Evolutionary conservation across 208 protist genomes (phyloP).

Genomic region (Herpetomonas samuelpessoai): DNA sequence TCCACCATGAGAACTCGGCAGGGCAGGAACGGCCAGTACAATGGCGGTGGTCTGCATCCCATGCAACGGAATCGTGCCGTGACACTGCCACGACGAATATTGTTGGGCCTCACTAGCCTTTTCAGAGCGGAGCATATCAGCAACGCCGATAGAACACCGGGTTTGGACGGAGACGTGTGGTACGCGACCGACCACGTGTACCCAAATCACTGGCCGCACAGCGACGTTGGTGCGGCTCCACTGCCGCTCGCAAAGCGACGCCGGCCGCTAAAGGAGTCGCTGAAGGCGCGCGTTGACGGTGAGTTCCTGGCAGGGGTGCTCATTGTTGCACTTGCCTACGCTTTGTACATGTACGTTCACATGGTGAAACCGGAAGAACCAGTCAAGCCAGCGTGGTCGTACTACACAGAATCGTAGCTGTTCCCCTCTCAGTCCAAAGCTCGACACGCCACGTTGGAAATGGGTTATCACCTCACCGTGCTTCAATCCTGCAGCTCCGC

Average conservation of each 20-base stretch:
- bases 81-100: neutral
- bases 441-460: too few relatives aligned
- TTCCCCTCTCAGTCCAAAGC: too few relatives aligned
- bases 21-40: too few relatives aligned
- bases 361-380: neutral
- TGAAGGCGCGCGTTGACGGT: neutral
- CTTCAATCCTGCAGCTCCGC: too few relatives aligned
- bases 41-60: neutral
- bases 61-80: neutral
- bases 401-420: too few relatives aligned
- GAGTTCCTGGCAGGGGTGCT: neutral
- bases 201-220: slow-evolving; percentile 75
- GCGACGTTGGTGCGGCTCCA: slow-evolving; percentile 16
- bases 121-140: slow-evolving; percentile 17
- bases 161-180: slow-evolving; percentile 65
- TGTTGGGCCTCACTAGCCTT: neutral
- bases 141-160: slow-evolving; percentile 15
- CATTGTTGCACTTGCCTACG: neutral
- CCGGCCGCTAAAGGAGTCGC: neutral
- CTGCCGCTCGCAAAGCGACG: slow-evolving; percentile 10
- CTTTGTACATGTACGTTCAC: neutral
- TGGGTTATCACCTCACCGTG: too few relatives aligned
- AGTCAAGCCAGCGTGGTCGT: neutral
- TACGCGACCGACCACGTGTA: slow-evolving; percentile 80
- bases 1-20: too few relatives aligned